Evolutionary conservation across 2,329 filamentous ascomycete genomes (phyloP), one percentile per base, ranked within the genome.

Genomic region (Fusarium torulosum): DNA sequence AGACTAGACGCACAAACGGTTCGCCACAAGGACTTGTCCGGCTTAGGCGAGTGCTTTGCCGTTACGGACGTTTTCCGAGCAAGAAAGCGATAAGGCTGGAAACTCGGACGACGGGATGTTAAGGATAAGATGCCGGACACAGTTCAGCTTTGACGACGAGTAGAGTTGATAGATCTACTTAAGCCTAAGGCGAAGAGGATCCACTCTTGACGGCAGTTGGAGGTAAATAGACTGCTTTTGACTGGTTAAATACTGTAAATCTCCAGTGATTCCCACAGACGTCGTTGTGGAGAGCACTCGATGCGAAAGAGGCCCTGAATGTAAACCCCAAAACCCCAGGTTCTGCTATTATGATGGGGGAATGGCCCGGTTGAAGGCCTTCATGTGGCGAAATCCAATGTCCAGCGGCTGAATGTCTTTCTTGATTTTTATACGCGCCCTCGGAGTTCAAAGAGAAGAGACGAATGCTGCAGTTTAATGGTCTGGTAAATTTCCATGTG

Each of bases 41-140:
- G 58, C 44, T 58, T 67, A 62, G 53, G 49, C 53, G 53, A 50
- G 31, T n/a, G 41, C 29, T 49, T 46, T 63, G 50, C 58, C 58
- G 42, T 66, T 54, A 69, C 71, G 69, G 71, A 70, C 46, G 70
- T 60, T 63, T 63, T 59, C 71, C 71, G 69, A 73, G 56, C 41
- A 59, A 47, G 23, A 54, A 44, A 54, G 50, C 53, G 51, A 40
- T 53, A 45, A 64, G 47, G 38, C 29, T 68, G 53, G 53, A 49
- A 38, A 43, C 59, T 73, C 72, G 74, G 74, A 66, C 72, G 72
- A 74, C 72, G 45, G 72, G 72, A 75, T 74, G 74, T 71, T 63
- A 44, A 66, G 51, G 59, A 59, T 59, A 54, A 56, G 58, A 59
- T 64, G 33, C 54, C 51, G 69, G 49, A 52, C 41, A 51, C 64